These are phyloP conservation scores for Pisolithus microcarpus DNA, from an alignment of 768 basidiomycete genomes.

Conservation along the genomic window DNA sequence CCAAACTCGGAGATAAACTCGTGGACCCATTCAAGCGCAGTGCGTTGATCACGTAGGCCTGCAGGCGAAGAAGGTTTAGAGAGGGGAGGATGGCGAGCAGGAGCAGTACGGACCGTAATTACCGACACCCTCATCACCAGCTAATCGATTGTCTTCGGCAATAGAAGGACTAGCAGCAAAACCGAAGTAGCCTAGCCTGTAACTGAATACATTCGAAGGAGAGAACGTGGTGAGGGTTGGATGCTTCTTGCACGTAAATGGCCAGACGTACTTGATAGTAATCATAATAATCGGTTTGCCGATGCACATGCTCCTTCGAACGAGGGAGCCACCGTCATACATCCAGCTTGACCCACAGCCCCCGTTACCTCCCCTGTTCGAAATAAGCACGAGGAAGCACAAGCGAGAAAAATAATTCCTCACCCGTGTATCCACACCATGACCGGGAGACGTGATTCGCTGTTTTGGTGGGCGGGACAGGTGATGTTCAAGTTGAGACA, in stretches of 20 bases:
- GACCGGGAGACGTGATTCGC: constrained; percentile 56
- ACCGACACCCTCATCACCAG: constrained; percentile 65
- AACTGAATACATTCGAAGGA: constrained; percentile 34
- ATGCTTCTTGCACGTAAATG: constrained; percentile 11
- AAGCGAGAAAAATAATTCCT: constrained; percentile 19
- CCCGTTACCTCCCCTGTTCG: constrained; percentile 56
- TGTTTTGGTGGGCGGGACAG: constrained; percentile 51
- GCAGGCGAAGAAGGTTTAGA: neutral
- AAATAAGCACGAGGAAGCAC: constrained; percentile 14
- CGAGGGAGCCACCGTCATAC: constrained; percentile 66
- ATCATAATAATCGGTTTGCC: constrained; percentile 66
- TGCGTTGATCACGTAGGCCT: constrained; percentile 62
- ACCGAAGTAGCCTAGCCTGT: constrained; percentile 70
- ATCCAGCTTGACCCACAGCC: constrained; percentile 75
- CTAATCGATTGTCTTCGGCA: constrained; percentile 56
- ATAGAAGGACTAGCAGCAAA: constrained; percentile 64
- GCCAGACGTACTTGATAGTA: constrained; percentile 59
- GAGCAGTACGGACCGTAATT: constrained; percentile 57
- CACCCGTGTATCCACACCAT: constrained; percentile 89
- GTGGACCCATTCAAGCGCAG: constrained; percentile 58
- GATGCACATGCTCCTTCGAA: constrained; percentile 55
- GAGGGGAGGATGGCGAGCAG: constrained; percentile 1
- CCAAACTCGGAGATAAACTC: constrained; percentile 57
- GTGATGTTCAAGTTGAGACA: constrained; percentile 79
- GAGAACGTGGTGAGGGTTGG: constrained; percentile 5